Conservation (phyloP, 2,329 filamentous ascomycete genomes). For the Fusarium xylarioides region DNA sequence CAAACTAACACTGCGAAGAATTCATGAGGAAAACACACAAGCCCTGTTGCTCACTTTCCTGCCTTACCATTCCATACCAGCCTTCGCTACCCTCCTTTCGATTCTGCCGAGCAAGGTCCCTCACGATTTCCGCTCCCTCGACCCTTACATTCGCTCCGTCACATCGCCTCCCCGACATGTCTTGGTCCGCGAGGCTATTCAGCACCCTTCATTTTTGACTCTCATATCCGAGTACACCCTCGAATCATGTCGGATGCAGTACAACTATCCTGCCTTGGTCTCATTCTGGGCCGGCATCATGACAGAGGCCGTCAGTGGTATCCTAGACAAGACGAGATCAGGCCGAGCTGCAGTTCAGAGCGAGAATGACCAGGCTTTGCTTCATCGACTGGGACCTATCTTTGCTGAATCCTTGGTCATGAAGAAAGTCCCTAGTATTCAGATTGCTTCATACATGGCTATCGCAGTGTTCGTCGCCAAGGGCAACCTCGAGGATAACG, state of each 20-base stretch:
- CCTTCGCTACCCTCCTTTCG: conserved; percentile 86
- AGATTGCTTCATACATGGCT: conserved; percentile 91
- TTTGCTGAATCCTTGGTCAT: conserved; percentile 82
- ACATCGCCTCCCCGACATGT: conserved; percentile 81
- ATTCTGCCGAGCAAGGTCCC: conserved; percentile 83
- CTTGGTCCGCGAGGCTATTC: conserved; percentile 83
- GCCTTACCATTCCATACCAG: conserved; percentile 87
- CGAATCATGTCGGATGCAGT: conserved; percentile 73
- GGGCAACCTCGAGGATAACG: conserved; percentile 77
- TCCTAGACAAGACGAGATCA: conserved; percentile 80
- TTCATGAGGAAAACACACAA: conserved; percentile 90
- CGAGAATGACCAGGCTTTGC: conserved; percentile 82
- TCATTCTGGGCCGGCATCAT: conserved; percentile 92
- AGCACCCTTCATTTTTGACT: conserved; percentile 79
- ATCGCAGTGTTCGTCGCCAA: conserved; percentile 87
- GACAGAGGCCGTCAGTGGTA: conserved; percentile 84
- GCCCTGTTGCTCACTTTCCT: conserved; percentile 85
- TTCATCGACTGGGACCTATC: conserved; percentile 72
- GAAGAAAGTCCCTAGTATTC: conserved; percentile 79
- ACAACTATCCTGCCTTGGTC: conserved; percentile 80
- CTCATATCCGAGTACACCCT: conserved; percentile 82
- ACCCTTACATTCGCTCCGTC: conserved; percentile 83
- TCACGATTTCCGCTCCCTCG: conserved; percentile 81
- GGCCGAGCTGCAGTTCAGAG: conserved; percentile 79
- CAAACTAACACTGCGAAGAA: conserved; percentile 57